A percentile compares a stretch with the other conserved stretches of the same genome.
Evolutionary conservation across 371 early-diverging fungal species (phyloP).

Genomic region (Mortierella sp.): DNA sequence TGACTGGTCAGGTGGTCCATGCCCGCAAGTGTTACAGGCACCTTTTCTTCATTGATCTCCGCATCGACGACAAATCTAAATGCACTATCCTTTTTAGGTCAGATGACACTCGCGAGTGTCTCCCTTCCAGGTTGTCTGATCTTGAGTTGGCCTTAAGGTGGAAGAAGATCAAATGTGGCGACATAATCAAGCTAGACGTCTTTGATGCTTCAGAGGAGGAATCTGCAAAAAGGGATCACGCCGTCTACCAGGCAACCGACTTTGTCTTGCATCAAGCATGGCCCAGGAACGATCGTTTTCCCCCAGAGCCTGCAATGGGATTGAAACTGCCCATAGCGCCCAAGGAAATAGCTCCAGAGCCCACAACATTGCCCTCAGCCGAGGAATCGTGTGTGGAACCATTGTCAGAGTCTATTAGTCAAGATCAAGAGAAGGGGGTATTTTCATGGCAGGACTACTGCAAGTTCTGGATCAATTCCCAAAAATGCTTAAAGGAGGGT

Average conservation of each 20-base stretch:
- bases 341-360: neutral
- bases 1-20: conserved; percentile 62
- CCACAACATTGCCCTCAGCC: neutral
- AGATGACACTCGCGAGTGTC: conserved; percentile 58
- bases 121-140: conserved; percentile 17
- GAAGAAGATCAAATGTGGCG: conserved; percentile 58
- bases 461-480: conserved; percentile 55
- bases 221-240: conserved; percentile 34
- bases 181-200: conserved; percentile 47
- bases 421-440: neutral
- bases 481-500: conserved; percentile 26
- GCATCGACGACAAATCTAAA: conserved; percentile 47
- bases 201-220: conserved; percentile 58
- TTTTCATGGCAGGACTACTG: conserved; percentile 42
- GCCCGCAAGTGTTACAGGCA: conserved; percentile 60
- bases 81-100: conserved; percentile 63
- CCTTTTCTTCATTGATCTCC: conserved; percentile 69
- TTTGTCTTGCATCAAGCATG: conserved; percentile 57
- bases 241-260: conserved; percentile 62
- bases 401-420: too few species aligned
- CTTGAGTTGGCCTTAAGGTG: conserved; percentile 52
- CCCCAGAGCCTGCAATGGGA: conserved; percentile 62
- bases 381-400: neutral
- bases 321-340: conserved; percentile 23
- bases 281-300: conserved; percentile 49